Evolutionary conservation across 176 grass and related monocot genomes (phyloP).

Genomic region (Carex cristatella): DNA sequence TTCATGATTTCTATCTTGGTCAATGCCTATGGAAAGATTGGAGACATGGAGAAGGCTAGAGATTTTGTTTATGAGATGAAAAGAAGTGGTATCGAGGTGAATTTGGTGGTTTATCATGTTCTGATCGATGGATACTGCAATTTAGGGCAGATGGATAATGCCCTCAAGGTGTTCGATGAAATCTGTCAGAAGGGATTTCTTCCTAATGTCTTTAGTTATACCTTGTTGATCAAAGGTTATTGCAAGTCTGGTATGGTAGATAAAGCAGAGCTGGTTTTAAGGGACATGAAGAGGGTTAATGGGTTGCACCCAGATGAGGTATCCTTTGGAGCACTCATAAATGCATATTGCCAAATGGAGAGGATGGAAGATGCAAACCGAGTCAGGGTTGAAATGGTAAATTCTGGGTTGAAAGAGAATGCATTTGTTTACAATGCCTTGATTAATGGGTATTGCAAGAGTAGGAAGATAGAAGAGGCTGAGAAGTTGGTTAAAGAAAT

Average conservation of each 20-base stretch:
- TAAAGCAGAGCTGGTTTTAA: slow-evolving; percentile 58
- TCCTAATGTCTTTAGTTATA: slow-evolving; percentile 71
- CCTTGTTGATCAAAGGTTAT: slow-evolving; percentile 78
- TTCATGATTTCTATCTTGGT: slow-evolving; percentile 68
- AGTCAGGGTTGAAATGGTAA: slow-evolving; percentile 52
- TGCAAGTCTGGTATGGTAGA: slow-evolving; percentile 57
- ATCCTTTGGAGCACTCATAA: slow-evolving; percentile 63
- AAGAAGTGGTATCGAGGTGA: slow-evolving; percentile 59
- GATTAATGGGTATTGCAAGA: slow-evolving; percentile 88
- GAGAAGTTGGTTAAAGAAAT: slow-evolving; percentile 62
- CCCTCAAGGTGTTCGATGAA: slow-evolving; percentile 35
- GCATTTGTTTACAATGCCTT: slow-evolving; percentile 63
- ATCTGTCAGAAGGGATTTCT: slow-evolving; percentile 31
- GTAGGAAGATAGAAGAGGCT: slow-evolving; percentile 54
- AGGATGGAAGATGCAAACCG: slow-evolving; percentile 58
- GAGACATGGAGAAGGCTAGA: slow-evolving; percentile 29
- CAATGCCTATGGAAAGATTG: slow-evolving; percentile 60
- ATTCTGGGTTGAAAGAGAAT: slow-evolving; percentile 45
- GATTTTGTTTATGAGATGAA: slow-evolving; percentile 54
- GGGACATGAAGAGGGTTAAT: slow-evolving; percentile 37
- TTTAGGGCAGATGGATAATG: slow-evolving; percentile 39
- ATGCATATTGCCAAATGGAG: slow-evolving; percentile 61
- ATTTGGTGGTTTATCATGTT: slow-evolving; percentile 68
- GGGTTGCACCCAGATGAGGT: slow-evolving; percentile 45
- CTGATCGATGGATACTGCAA: slow-evolving; percentile 65